Percentiles rank a stretch among this genome's conserved stretches.
phyloP scores from a whole-genome alignment of 1,284 basidiomycete genomes.

The Psilocybe mexicana region DNA sequence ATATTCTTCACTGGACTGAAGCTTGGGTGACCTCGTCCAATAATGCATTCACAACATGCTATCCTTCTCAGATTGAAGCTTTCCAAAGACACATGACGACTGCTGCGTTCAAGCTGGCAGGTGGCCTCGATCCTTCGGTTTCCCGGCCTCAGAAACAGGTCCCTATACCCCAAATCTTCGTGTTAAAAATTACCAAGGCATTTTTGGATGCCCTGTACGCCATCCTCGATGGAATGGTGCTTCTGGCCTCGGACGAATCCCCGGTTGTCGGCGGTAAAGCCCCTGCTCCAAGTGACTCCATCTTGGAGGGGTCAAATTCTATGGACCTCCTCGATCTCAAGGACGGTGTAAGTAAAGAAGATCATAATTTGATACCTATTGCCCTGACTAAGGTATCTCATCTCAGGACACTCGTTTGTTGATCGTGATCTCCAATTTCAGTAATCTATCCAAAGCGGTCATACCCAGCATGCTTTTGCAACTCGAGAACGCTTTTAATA shows the following conservation, averaged over 20 bases:
- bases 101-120: slow-evolving; percentile 81
- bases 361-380: slow-evolving; percentile 7
- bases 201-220: slow-evolving; percentile 90
- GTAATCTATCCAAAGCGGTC: slow-evolving; percentile 67
- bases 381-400: slow-evolving; percentile 14
- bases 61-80: slow-evolving; percentile 74
- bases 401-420: slow-evolving; percentile 83
- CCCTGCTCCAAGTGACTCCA: slow-evolving; percentile 32
- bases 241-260: slow-evolving; percentile 78
- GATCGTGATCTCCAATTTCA: slow-evolving; percentile 89
- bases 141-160: slow-evolving; percentile 58
- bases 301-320: slow-evolving; percentile 42
- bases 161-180: slow-evolving; percentile 56
- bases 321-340: slow-evolving; percentile 60
- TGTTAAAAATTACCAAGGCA: slow-evolving; percentile 77
- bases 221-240: slow-evolving; percentile 87
- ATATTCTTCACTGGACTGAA: slow-evolving; percentile 84
- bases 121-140: slow-evolving; percentile 65
- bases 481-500: slow-evolving; percentile 77
- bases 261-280: slow-evolving; percentile 45
- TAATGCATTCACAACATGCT: slow-evolving; percentile 61
- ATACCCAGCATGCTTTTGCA: slow-evolving; percentile 84
- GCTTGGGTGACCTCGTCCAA: slow-evolving; percentile 72
- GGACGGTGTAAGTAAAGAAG: slow-evolving; percentile 51
- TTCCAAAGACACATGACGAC: slow-evolving; percentile 86